Base-by-base conservation (phyloP, 2,329 filamentous ascomycete species). In the Periconia macrospinosa region DNA sequence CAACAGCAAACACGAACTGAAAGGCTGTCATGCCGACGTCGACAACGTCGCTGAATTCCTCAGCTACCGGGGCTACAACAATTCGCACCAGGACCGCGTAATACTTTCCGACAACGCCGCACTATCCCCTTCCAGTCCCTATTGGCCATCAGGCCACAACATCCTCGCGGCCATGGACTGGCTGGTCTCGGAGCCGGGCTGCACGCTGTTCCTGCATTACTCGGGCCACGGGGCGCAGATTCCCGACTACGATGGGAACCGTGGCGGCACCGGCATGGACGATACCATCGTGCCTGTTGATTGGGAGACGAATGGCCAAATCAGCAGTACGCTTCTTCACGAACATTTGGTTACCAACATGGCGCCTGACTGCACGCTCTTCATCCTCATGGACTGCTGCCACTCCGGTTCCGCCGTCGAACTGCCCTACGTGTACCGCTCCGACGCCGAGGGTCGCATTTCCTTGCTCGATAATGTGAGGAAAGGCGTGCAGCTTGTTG, bases 311-410 rank as follows among this genome's bases (percentile, higher is more conserved):
- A 72, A 72, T 2, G 83, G 83, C 1, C 83, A 85, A 62, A 79
- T 86, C 30, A 75, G 76, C 30, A 82, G 78, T 61, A 78, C 78
- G 14, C 73, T 76, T 53, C 69, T 85, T 15, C 83, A 86, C 61
- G 71, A 77, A 44, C 75, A 77, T 46, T 76, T 85, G 10, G 79
- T 85, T 17, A 79, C 79, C 1, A 70, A 72, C 1, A 73, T 86
- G 67, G 77, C 81, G 19, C 76, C 80, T 0, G 75, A 71, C 13
- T 80, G 78, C 57, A 79, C 79, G 1, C 73, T 85, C 14, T 83
- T 82, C 62, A 77, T 84, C 58, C 70, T 86, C 27, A 80, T 86
- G 60, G 84, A 86, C 65, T 86, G 83, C 68, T 86, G 84, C 61
- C 84, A 86, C 66, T 83, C 80, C 2, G 83, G 83, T 30, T 84